Percentiles rank a stretch among this genome's conserved stretches.
These are phyloP conservation scores for Margaritispora aquatica DNA, from an alignment of 495 filamentous ascomycete species.

Conservation along the genomic window DNA sequence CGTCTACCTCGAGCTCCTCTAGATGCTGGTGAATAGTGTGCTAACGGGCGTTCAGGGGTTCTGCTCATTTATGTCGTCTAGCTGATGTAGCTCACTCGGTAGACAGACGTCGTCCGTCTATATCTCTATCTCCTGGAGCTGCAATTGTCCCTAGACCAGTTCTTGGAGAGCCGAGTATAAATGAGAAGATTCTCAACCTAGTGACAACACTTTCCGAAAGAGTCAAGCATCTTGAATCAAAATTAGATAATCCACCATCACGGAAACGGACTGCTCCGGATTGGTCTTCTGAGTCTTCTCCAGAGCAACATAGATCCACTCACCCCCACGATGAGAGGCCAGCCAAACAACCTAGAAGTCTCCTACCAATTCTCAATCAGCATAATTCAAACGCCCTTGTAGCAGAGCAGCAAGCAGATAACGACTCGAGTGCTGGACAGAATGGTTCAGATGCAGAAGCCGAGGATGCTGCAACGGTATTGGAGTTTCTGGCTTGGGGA, in stretches of 20 bases:
- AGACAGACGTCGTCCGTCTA: not conserved
- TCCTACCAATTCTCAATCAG: not conserved
- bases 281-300: not conserved
- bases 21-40: not conserved
- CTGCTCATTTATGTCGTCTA: slow-evolving; percentile 1
- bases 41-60: not conserved
- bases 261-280: not conserved
- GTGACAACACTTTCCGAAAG: slow-evolving; percentile 8
- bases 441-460: slow-evolving; percentile 22
- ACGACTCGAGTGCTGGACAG: not conserved
- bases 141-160: not conserved
- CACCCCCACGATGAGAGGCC: not conserved
- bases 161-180: not conserved
- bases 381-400: not conserved
- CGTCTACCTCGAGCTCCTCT: not conserved
- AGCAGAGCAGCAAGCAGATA: not conserved
- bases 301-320: not conserved
- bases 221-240: slow-evolving; percentile 9
- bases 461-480: slow-evolving; percentile 37
- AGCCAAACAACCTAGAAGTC: not conserved
- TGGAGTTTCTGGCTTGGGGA: slow-evolving; percentile 40
- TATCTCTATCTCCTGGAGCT: not conserved
- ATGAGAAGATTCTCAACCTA: slow-evolving; percentile 7
- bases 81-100: slow-evolving; percentile 4
- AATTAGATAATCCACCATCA: not conserved